A percentile compares a stretch with the other conserved stretches of the same genome.
Evolutionary conservation across 2,329 filamentous ascomycete genomes (phyloP).

Genomic region (Penicillium sp.): DNA sequence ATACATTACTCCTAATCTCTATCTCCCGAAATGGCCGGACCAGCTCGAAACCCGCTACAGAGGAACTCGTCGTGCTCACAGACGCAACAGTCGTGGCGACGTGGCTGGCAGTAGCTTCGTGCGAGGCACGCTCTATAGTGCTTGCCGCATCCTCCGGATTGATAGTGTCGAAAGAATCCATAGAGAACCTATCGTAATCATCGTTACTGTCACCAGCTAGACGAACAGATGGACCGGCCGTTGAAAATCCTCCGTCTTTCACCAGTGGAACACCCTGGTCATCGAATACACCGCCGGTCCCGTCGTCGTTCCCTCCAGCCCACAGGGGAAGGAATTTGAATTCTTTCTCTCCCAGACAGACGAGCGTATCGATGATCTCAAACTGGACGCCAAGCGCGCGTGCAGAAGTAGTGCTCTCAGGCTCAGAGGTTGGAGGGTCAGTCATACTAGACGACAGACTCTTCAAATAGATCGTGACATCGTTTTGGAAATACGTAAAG

Average conservation of each 20-base stretch:
- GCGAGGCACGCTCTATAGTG: conserved; percentile 34
- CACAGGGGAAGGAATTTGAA: conserved; percentile 62
- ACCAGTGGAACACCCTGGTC: conserved; percentile 32
- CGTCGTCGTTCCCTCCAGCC: conserved; percentile 58
- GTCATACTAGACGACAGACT: neutral
- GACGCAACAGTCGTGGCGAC: conserved; percentile 20
- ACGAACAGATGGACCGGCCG: conserved; percentile 32
- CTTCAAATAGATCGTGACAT: neutral
- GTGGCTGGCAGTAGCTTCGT: conserved; percentile 30
- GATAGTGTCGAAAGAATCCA: conserved; percentile 24
- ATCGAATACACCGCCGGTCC: conserved; percentile 47
- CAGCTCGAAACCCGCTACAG: conserved; percentile 4
- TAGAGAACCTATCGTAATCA: conserved; percentile 19
- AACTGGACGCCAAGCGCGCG: conserved; percentile 13
- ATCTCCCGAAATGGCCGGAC: neutral
- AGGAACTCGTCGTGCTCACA: neutral
- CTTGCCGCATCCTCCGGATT: conserved; percentile 24
- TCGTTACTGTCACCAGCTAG: conserved; percentile 18
- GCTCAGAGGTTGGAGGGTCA: neutral
- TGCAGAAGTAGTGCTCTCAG: too few species aligned
- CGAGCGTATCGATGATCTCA: conserved; percentile 39
- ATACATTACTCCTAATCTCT: conserved; percentile 1
- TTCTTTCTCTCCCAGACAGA: conserved; percentile 55
- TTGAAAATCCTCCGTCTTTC: conserved; percentile 33
- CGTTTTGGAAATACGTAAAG: neutral